Conservation (phyloP, 2,329 filamentous ascomycete species). For the Colletotrichum siamense region DNA sequence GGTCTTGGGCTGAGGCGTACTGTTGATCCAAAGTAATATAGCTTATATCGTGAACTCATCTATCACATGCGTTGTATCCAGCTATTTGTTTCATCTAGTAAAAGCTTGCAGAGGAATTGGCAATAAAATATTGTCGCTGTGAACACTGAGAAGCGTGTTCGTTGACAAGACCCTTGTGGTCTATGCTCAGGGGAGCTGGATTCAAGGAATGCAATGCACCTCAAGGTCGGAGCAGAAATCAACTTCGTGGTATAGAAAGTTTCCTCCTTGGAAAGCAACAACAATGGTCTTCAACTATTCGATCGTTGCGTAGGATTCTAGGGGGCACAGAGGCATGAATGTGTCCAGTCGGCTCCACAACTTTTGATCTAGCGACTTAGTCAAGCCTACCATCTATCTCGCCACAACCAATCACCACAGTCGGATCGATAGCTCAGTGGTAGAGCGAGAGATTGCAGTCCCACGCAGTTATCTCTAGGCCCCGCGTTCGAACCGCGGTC, state of each 20-base stretch:
- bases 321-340: not conserved
- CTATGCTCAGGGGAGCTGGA: not conserved
- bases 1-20: not conserved
- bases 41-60: not conserved
- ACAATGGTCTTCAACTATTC: not conserved
- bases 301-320: not conserved
- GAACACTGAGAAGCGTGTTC: not conserved
- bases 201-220: not conserved
- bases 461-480: constrained; percentile 13
- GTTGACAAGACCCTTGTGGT: not conserved
- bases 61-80: too few relatives aligned
- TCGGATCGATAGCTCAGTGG: constrained; percentile 19
- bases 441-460: constrained; percentile 19
- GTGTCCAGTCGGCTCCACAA: not conserved
- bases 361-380: not conserved
- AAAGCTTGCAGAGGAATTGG: not conserved
- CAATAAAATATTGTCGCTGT: not conserved
- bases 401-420: not conserved
- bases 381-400: accelerated
- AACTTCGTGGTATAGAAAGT: accelerated
- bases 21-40: not conserved
- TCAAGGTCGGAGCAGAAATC: not conserved
- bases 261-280: not conserved
- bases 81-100: not conserved
- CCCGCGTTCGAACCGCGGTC: constrained; percentile 19